Evolutionary conservation across 495 filamentous ascomycete genomes (phyloP).

Genomic region (Annulohypoxylon moriforme): DNA sequence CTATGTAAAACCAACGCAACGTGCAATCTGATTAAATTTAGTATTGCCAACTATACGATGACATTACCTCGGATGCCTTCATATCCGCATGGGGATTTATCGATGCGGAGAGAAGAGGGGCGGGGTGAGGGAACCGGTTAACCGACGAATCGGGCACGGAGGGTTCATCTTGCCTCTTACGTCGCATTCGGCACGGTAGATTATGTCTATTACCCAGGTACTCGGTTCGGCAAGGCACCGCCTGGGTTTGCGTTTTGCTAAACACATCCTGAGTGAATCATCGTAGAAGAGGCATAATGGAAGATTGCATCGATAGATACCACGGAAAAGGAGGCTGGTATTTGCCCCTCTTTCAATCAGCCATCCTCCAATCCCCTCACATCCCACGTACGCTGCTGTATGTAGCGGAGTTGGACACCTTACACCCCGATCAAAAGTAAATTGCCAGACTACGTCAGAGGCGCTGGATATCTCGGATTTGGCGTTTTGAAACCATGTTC

Average conservation of each 20-base stretch:
- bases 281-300: background rate
- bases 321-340: background rate
- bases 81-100: conserved; percentile 15
- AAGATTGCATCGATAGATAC: background rate
- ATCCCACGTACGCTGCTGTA: conserved; percentile 18
- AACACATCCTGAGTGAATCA: background rate
- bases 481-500: too few relatives aligned
- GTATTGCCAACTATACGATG: background rate
- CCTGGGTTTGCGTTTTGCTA: background rate
- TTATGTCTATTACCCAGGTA: background rate
- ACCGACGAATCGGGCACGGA: conserved; percentile 35
- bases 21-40: background rate
- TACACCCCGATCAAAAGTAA: background rate
- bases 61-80: conserved; percentile 32
- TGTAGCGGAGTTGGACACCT: conserved; percentile 20
- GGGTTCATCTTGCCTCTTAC: background rate
- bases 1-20: background rate
- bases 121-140: conserved; percentile 11
- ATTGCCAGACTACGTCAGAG: background rate
- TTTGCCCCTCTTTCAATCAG: conserved; percentile 10
- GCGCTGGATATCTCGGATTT: background rate
- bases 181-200: conserved; percentile 14
- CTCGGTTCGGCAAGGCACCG: background rate
- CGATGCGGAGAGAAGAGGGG: conserved; percentile 34
- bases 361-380: conserved; percentile 1